phyloP scores from a whole-genome alignment of 164 flowering plant genomes.

The Vitis amurensis region DNA sequence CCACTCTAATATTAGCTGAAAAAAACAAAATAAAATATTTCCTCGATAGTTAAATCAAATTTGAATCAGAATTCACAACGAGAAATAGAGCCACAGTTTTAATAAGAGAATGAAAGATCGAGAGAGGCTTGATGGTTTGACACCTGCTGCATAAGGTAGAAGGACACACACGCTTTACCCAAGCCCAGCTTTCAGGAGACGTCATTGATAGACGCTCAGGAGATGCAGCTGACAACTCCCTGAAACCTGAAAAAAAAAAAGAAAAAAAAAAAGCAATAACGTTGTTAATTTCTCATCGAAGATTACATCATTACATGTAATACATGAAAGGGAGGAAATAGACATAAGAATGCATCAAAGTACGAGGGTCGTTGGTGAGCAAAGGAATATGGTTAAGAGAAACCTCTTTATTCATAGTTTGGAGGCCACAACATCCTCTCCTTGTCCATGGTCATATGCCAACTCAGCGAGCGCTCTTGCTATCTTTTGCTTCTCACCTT shows the following conservation, averaged over 20 bases:
- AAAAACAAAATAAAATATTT: not conserved
- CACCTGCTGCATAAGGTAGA: not conserved
- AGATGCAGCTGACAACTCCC: too few relatives aligned
- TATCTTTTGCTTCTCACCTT: constrained; percentile 6
- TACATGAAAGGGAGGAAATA: too few relatives aligned
- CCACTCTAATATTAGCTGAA: constrained; percentile 15
- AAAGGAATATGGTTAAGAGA: constrained; percentile 18
- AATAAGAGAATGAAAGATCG: not conserved
- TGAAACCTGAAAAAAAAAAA: too few relatives aligned
- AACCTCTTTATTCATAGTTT: constrained; percentile 23
- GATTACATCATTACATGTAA: too few relatives aligned
- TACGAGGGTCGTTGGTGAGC: constrained; percentile 15
- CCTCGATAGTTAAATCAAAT: not conserved
- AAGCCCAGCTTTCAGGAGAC: constrained; percentile 18
- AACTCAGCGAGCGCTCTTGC: constrained; percentile 10
- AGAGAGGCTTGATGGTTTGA: not conserved
- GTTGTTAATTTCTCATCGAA: too few relatives aligned
- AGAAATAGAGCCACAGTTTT: not conserved
- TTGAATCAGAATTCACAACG: not conserved
- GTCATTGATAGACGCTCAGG: too few relatives aligned
- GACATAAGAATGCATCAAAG: not conserved
- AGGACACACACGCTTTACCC: constrained; percentile 5
- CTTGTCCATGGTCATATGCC: constrained; percentile 16
- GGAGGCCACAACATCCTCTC: constrained; percentile 13
- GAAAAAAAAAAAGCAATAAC: not conserved